phyloP scores from a whole-genome alignment of 2,329 filamentous ascomycete genomes.

The Ascochyta clinopodiicola region DNA sequence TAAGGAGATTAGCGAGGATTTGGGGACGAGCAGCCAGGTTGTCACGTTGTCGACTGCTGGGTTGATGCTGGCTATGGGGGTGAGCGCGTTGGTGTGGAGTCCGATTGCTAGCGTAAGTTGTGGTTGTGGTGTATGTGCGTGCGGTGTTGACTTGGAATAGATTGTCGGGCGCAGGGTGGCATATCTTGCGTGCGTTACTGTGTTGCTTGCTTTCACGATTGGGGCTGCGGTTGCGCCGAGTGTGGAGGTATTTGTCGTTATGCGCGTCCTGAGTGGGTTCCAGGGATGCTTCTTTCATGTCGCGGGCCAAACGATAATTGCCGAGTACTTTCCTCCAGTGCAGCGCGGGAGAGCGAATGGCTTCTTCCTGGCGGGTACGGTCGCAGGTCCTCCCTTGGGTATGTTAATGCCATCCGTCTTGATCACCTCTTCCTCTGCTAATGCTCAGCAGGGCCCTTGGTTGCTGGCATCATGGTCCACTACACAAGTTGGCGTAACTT shows the following conservation, averaged over 20 bases:
- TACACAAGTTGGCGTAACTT: conserved; percentile 41
- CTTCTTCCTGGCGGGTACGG: conserved; percentile 53
- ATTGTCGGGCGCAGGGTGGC: conserved; percentile 20
- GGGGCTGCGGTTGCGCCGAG: conserved; percentile 21
- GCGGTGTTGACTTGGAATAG: neutral
- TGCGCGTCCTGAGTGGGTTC: conserved; percentile 23
- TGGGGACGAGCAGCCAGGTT: conserved; percentile 39
- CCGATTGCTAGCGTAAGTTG: conserved; percentile 18
- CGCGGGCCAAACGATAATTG: conserved; percentile 24
- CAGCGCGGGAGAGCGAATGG: conserved; percentile 54
- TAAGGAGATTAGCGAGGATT: conserved; percentile 50
- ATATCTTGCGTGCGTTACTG: conserved; percentile 18
- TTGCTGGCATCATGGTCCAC: conserved; percentile 42
- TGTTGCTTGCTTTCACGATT: conserved; percentile 20
- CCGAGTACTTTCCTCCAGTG: conserved; percentile 29
- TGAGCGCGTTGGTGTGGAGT: conserved; percentile 23
- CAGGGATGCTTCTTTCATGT: conserved; percentile 28
- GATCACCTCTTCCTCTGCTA: neutral
- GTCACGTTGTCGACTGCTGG: conserved; percentile 24
- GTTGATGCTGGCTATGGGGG: conserved; percentile 24
- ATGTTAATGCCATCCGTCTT: neutral
- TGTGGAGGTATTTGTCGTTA: conserved; percentile 19
- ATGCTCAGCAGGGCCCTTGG: conserved; percentile 28
- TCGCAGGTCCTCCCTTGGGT: conserved; percentile 51
- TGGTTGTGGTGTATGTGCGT: too few species aligned